Evolutionary conservation across 1,139 yeast genomes (phyloP).

Genomic region (Zygoascus hellenicus): DNA sequence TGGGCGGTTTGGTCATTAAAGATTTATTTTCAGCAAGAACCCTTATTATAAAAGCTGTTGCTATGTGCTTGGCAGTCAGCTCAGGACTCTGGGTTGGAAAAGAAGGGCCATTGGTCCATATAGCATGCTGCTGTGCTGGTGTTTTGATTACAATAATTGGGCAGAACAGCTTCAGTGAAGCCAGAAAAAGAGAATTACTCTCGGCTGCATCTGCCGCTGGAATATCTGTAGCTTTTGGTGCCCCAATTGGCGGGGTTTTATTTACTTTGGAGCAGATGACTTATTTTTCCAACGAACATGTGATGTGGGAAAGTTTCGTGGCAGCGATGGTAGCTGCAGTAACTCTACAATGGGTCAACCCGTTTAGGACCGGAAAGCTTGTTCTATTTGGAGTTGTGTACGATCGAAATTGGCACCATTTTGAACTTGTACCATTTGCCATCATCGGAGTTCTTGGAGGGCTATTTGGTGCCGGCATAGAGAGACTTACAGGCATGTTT

Average conservation of each 20-base stretch:
- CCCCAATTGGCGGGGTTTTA: conserved; percentile 92
- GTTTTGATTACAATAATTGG: conserved; percentile 37
- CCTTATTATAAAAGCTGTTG: conserved; percentile 45
- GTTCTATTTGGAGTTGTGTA: conserved; percentile 62
- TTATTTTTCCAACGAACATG: conserved; percentile 53
- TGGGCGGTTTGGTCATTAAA: conserved; percentile 52
- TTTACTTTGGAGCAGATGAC: conserved; percentile 75
- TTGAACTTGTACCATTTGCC: conserved; percentile 66
- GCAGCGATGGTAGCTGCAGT: conserved; percentile 72
- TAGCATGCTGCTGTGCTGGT: conserved; percentile 63
- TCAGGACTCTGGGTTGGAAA: conserved; percentile 88
- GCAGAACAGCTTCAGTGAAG: conserved; percentile 26
- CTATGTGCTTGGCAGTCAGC: conserved; percentile 61
- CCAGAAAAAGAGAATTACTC: conserved; percentile 48
- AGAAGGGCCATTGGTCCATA: conserved; percentile 91
- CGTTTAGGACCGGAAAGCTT: conserved; percentile 52
- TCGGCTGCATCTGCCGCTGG: conserved; percentile 93
- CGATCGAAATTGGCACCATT: conserved; percentile 64
- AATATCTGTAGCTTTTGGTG: conserved; percentile 86
- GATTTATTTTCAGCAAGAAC: conserved; percentile 46
- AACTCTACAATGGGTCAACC: conserved; percentile 53
- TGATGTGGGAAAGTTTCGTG: conserved; percentile 79
- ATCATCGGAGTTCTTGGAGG: conserved; percentile 68
- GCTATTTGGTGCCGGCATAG: conserved; percentile 52
- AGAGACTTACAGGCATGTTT: conserved; percentile 43